Conservation (phyloP, 768 basidiomycete species). For the Gymnopilus junonius region DNA sequence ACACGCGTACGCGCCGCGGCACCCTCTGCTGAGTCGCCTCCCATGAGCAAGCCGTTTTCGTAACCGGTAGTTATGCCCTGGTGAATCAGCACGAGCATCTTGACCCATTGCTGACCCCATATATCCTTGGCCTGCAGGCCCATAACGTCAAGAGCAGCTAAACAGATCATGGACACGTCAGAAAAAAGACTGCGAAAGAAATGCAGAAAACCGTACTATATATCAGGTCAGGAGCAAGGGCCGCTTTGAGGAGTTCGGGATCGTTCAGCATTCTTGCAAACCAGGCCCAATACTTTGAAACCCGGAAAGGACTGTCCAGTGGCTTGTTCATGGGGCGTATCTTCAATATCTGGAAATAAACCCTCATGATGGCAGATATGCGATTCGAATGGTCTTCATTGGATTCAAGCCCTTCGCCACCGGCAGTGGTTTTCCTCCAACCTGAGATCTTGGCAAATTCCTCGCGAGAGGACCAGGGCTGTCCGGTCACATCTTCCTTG, state of each 20-base stretch:
- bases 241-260: constrained; percentile 52
- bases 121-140: constrained; percentile 61
- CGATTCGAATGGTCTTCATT: constrained; percentile 66
- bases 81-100: constrained; percentile 69
- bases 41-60: constrained; percentile 51
- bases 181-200: background rate
- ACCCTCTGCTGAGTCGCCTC: constrained; percentile 64
- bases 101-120: constrained; percentile 84
- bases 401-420: constrained; percentile 52
- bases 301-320: constrained; percentile 58
- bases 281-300: constrained; percentile 74
- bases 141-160: constrained; percentile 75
- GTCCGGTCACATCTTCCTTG: constrained; percentile 50
- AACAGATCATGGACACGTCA: constrained; percentile 8
- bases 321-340: constrained; percentile 43
- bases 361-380: constrained; percentile 78
- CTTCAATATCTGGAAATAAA: constrained; percentile 80
- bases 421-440: constrained; percentile 44
- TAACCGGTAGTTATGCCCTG: constrained; percentile 63
- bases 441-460: constrained; percentile 59
- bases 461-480: constrained; percentile 44
- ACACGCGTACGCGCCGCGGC: constrained; percentile 66
- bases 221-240: constrained; percentile 69
- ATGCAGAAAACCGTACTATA: constrained; percentile 52
- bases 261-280: constrained; percentile 65